Evolutionary conservation across 345 rosid species (phyloP).

Genomic region (Heritiera littoralis): DNA sequence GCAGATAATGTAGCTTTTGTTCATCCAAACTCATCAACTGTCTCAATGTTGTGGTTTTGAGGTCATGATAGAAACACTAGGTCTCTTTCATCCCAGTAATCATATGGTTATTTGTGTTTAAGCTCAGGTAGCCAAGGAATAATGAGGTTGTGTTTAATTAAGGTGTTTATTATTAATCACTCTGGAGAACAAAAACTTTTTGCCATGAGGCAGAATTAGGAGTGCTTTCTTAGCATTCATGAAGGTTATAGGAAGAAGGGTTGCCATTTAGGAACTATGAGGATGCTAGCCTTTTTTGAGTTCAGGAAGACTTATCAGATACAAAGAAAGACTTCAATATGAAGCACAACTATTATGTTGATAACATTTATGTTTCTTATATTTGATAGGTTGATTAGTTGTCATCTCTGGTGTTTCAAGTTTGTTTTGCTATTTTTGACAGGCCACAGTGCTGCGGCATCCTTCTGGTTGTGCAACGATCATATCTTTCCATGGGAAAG

Average conservation of each 20-base stretch:
- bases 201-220: neutral
- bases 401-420: constrained; percentile 20
- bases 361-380: neutral
- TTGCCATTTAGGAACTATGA: neutral
- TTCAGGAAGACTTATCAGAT: neutral
- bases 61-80: neutral
- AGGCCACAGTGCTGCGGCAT: constrained; percentile 73
- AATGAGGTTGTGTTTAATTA: neutral
- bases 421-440: constrained; percentile 27
- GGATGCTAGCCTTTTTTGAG: neutral
- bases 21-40: neutral
- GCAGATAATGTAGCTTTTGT: neutral
- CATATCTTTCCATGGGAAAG: constrained; percentile 51
- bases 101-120: neutral
- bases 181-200: neutral
- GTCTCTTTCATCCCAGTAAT: neutral
- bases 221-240: neutral
- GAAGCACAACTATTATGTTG: neutral
- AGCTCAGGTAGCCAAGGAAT: neutral
- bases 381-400: neutral
- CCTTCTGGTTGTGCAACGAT: constrained; percentile 85
- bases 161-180: neutral
- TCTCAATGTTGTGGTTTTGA: neutral
- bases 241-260: neutral
- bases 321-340: neutral